Evolutionary conservation across 2,329 filamentous ascomycete species (phyloP).

Genomic region (Ceratocystis harringtonii): DNA sequence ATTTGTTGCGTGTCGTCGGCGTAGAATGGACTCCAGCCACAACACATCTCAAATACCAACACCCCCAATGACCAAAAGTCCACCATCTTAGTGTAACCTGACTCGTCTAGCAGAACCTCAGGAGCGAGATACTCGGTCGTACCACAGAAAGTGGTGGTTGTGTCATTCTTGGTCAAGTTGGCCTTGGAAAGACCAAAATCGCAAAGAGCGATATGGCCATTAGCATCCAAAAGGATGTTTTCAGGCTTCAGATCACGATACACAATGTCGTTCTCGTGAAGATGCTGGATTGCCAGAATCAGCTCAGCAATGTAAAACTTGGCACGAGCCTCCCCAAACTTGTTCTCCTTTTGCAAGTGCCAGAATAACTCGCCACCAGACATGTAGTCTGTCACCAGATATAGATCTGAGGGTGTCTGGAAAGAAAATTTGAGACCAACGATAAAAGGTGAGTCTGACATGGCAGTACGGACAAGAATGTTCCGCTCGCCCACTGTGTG

Average conservation of each 20-base stretch:
- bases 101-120: constrained; percentile 87
- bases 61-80: constrained; percentile 99
- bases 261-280: constrained; percentile 94
- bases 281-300: constrained; percentile 83
- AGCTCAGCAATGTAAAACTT: constrained; percentile 99
- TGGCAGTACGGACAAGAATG: constrained; percentile 90
- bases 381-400: constrained; percentile 99
- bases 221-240: constrained; percentile 91
- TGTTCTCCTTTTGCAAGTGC: constrained; percentile 93
- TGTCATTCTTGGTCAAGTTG: constrained; percentile 91
- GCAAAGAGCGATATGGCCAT: constrained; percentile 93
- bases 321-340: constrained; percentile 84
- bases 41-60: constrained; percentile 98
- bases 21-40: constrained; percentile 97
- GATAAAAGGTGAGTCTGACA: constrained; percentile 91
- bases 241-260: constrained; percentile 96
- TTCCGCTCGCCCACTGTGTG: constrained; percentile 96
- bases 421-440: constrained; percentile 98
- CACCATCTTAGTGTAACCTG: constrained; percentile 98
- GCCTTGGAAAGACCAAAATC: constrained; percentile 97
- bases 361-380: constrained; percentile 96
- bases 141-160: constrained; percentile 96
- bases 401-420: constrained; percentile 90
- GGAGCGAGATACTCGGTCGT: constrained; percentile 96
- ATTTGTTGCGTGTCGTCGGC: constrained; percentile 98